Conservation (phyloP, 2,329 filamentous ascomycete genomes). For the Grosmannia penicillata region DNA sequence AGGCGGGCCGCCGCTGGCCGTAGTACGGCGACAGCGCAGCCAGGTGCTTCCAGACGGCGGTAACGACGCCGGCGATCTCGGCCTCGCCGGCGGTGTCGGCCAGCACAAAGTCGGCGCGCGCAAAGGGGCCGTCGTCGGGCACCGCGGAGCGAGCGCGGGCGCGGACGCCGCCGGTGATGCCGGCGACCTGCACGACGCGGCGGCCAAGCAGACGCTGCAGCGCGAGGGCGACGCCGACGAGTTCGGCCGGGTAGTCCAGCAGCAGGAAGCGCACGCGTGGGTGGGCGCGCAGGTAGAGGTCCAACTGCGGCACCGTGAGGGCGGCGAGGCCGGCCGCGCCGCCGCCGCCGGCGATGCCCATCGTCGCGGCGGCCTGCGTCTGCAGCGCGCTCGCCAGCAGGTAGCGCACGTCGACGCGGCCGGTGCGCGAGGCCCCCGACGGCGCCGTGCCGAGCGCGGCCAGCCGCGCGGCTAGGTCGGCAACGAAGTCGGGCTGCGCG, state of each 20-base stretch:
- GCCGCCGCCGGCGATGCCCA: constrained; percentile 21
- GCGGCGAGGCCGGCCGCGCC: constrained; percentile 29
- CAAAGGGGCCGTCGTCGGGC: constrained; percentile 20
- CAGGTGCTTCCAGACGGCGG: constrained; percentile 34
- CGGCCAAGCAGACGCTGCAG: constrained; percentile 41
- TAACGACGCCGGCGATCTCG: constrained; percentile 39
- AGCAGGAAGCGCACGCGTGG: constrained; percentile 39
- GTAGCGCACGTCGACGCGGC: constrained; percentile 44
- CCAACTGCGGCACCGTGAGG: constrained; percentile 44
- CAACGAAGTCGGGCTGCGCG: constrained; percentile 34
- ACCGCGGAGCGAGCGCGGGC: too few relatives aligned
- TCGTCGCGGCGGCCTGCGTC: constrained; percentile 27
- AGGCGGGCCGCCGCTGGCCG: too few relatives aligned
- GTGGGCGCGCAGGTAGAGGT: constrained; percentile 41
- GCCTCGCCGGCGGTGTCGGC: constrained; percentile 36
- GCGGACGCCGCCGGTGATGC: constrained; percentile 20
- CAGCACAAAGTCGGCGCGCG: constrained; percentile 41
- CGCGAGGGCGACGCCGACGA: constrained; percentile 40
- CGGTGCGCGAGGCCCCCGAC: constrained; percentile 32
- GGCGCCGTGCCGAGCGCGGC: constrained; percentile 39
- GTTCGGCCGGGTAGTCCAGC: constrained; percentile 41
- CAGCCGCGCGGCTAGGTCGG: constrained; percentile 32
- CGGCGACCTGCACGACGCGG: constrained; percentile 42
- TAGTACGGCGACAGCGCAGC: constrained; percentile 19
- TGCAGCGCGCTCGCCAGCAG: constrained; percentile 48